phyloP scores from a whole-genome alignment of 306 rosid genomes.

The Cajanus cajan region DNA sequence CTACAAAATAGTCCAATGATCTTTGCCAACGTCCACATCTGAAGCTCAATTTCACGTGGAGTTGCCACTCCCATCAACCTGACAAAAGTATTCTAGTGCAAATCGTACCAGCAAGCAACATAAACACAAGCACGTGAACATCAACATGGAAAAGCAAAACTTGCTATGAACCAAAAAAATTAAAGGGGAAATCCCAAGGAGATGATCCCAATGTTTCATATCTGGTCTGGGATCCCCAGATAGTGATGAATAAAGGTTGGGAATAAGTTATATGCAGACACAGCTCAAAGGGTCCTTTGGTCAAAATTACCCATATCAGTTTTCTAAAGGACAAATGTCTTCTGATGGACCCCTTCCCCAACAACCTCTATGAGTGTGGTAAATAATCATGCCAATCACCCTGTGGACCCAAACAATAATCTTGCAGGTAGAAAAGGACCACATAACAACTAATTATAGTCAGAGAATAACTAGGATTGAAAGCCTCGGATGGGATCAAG shows the following conservation, averaged over 20 bases:
- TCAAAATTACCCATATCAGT: slow-evolving; percentile 35
- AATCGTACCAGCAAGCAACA: slow-evolving; percentile 20
- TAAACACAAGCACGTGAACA: slow-evolving; percentile 25
- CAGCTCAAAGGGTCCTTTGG: slow-evolving; percentile 28
- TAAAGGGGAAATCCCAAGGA: slow-evolving; percentile 8
- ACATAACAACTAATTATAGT: slow-evolving; percentile 37
- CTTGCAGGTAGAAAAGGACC: slow-evolving; percentile 40
- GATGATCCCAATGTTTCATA: slow-evolving; percentile 27
- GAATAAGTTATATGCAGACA: slow-evolving; percentile 16
- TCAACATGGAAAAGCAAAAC: slow-evolving; percentile 33
- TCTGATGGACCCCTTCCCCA: slow-evolving; percentile 22
- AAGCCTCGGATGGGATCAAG: slow-evolving; percentile 42
- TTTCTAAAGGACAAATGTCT: slow-evolving; percentile 20
- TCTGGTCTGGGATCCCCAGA: slow-evolving; percentile 30
- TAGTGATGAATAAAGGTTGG: not conserved
- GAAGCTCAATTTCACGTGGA: slow-evolving; percentile 26
- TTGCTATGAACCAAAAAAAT: not conserved
- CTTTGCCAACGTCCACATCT: not conserved
- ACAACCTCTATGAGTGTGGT: slow-evolving; percentile 1
- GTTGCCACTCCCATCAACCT: slow-evolving; percentile 17
- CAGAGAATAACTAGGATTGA: slow-evolving; percentile 39
- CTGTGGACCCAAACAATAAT: slow-evolving; percentile 51
- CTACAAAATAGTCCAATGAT: not conserved
- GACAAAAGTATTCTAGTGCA: not conserved
- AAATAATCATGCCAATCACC: slow-evolving; percentile 28